Base-by-base conservation (phyloP, 768 basidiomycete genomes). In the Boletus huronensis region DNA sequence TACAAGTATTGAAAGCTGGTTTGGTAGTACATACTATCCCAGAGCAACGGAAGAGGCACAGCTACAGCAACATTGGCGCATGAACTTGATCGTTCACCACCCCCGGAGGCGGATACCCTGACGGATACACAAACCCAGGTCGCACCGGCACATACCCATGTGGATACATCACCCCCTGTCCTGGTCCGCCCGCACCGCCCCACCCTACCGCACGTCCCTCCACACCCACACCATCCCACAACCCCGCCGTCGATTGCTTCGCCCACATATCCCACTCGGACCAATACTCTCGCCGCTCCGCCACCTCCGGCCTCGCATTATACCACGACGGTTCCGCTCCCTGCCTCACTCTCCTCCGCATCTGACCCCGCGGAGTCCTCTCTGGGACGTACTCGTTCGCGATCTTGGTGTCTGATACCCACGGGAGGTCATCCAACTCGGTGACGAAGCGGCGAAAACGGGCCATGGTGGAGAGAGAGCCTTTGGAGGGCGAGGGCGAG, bases 331-430 rank as follows among this genome's bases (percentile, higher is more conserved):
- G 60, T 6, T 68, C 64, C 9, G 58, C 50, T 16, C 56, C 66
- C 25, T 53, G 53, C 5, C 55, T 48, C 34, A 57, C 31, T 32
- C 17, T 41, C 36, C 17, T 41, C 16, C 60, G 64, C 41, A 60
- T 21, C 55, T 45, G 57, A 35, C 58, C 58, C 10, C 70, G 60
- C 10, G 58, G 57, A 2, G 53, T 67, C 34, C 44, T 26, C 2
- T 74, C 73, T 0, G 79, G 79, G 52, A 77, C 67, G 58, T 80
- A 79, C 54, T 75, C 74, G 21, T 70, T 68, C 3, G 78, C 78
- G 44, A 77, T 74, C 35, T 78, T 74, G 3, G 70, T 66, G 0
- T 65, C 59, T 0, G 74, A 67, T 1, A 78, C 59, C 80, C 80
- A 81, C 3, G 80, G 80, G 1, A 81, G 69, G 0, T 59, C 56